Evolutionary conservation across 2,329 filamentous ascomycete genomes (phyloP).

Genomic region (Colletotrichum lini): DNA sequence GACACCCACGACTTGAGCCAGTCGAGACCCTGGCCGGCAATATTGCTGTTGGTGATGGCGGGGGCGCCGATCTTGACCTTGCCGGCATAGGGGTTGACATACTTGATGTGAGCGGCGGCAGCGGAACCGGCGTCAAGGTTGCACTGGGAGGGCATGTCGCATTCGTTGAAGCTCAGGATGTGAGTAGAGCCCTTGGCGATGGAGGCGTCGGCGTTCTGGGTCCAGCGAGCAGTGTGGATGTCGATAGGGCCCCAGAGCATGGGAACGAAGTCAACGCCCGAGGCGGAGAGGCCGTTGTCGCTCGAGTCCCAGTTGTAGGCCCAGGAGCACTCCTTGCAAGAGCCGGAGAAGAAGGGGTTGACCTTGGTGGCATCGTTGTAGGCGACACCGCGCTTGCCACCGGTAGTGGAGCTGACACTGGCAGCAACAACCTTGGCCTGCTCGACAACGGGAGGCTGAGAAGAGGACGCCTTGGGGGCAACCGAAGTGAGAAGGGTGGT

Average conservation of each 20-base stretch:
- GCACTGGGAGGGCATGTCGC: conserved; percentile 72
- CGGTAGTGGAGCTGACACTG: conserved; percentile 42
- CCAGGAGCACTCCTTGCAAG: conserved; percentile 66
- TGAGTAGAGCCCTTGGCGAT: conserved; percentile 68
- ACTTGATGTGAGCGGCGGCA: conserved; percentile 66
- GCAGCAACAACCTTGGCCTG: conserved; percentile 43
- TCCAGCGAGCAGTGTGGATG: conserved; percentile 66
- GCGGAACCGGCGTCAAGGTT: conserved; percentile 68
- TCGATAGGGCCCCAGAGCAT: conserved; percentile 72
- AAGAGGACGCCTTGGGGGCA: conserved; percentile 27
- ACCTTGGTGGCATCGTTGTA: conserved; percentile 74
- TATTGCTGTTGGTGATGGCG: conserved; percentile 72
- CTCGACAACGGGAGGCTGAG: conserved; percentile 28
- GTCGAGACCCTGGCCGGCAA: conserved; percentile 64
- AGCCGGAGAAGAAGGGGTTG: conserved; percentile 61
- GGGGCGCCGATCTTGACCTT: conserved; percentile 70
- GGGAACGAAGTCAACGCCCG: conserved; percentile 72
- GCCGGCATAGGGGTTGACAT: conserved; percentile 69
- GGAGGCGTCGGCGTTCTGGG: conserved; percentile 62
- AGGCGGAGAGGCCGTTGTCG: conserved; percentile 57
- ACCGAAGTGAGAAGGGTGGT: conserved; percentile 45
- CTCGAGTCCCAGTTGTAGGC: conserved; percentile 78
- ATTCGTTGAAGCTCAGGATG: conserved; percentile 81
- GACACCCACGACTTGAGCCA: conserved; percentile 70
- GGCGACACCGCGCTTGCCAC: conserved; percentile 75